Conservation (phyloP, 2,329 filamentous ascomycete genomes). For the Simplicillium sp. region DNA sequence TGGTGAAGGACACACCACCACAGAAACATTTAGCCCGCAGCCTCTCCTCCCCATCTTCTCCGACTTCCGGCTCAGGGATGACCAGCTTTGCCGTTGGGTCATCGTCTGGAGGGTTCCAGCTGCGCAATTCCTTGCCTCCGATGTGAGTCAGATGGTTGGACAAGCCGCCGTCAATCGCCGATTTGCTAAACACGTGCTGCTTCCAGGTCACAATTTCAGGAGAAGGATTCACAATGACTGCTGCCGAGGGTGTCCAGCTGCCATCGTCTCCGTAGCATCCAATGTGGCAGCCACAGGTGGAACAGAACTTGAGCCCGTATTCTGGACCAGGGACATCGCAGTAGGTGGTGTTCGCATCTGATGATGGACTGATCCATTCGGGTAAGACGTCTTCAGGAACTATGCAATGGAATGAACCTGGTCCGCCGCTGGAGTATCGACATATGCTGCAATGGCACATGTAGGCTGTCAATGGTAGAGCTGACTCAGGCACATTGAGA, state of each 20-base stretch:
- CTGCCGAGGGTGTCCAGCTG: constrained; percentile 28
- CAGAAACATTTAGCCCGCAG: constrained; percentile 36
- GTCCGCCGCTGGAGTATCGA: constrained; percentile 29
- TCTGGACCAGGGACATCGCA: constrained; percentile 21
- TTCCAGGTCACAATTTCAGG: constrained; percentile 23
- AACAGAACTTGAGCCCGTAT: constrained; percentile 32
- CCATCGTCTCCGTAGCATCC: constrained; percentile 21
- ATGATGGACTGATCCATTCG: constrained; percentile 29
- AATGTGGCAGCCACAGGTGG: constrained; percentile 35
- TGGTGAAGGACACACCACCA: constrained; percentile 35
- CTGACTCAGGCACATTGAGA: constrained; percentile 24
- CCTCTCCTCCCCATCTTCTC: constrained; percentile 23
- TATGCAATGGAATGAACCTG: constrained; percentile 30
- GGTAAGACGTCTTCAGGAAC: constrained; percentile 24
- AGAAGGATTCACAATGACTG: constrained; percentile 28
- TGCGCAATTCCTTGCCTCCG: constrained; percentile 16
- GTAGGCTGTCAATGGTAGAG: constrained; percentile 30
- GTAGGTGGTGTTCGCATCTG: constrained; percentile 21
- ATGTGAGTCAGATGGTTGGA: constrained; percentile 23
- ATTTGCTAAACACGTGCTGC: constrained; percentile 25
- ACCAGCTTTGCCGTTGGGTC: constrained; percentile 15
- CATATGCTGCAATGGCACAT: constrained; percentile 38
- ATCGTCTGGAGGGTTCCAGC: constrained; percentile 25
- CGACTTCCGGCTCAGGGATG: constrained; percentile 19
- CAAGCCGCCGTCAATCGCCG: constrained; percentile 25